These are phyloP conservation scores for Neophaeococcomyces aloes DNA, from an alignment of 2,329 filamentous ascomycete genomes.

Conservation along the genomic window DNA sequence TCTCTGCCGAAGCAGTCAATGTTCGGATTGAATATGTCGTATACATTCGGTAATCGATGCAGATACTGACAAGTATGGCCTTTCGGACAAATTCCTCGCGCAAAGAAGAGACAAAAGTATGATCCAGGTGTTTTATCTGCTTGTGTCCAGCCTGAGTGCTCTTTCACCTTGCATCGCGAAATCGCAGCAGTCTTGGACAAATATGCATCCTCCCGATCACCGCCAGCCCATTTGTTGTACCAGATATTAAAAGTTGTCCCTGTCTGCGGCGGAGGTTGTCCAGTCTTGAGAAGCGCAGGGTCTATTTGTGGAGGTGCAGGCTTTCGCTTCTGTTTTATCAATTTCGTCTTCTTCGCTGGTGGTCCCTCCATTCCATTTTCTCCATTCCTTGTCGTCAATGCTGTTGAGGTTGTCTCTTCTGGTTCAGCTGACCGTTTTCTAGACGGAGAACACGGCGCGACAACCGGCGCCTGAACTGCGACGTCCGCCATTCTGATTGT, in stretches of 20 bases:
- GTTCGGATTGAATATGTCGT: slow-evolving; percentile 86
- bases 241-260: slow-evolving; percentile 96
- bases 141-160: slow-evolving; percentile 67
- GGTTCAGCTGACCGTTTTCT: slow-evolving; percentile 21
- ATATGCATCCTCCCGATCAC: slow-evolving; percentile 87
- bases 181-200: slow-evolving; percentile 71
- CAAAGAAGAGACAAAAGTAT: slow-evolving; percentile 90
- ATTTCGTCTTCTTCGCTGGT: slow-evolving; percentile 61
- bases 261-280: slow-evolving; percentile 72
- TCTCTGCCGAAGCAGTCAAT: slow-evolving; percentile 92
- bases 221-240: slow-evolving; percentile 98
- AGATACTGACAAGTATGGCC: slow-evolving; percentile 91
- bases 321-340: slow-evolving; percentile 79
- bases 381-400: slow-evolving; percentile 15
- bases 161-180: slow-evolving; percentile 75
- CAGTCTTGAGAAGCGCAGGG: slow-evolving; percentile 66
- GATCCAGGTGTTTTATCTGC: slow-evolving; percentile 67
- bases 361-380: slow-evolving; percentile 17
- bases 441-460: slow-evolving; percentile 14
- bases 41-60: slow-evolving; percentile 73
- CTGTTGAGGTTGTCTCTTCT: slow-evolving; percentile 7
- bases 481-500: slow-evolving; percentile 3
- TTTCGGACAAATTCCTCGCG: slow-evolving; percentile 68
- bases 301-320: slow-evolving; percentile 89
- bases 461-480: slow-evolving; percentile 1